Evolutionary conservation across 805 yeast species (phyloP), one percentile per base, ranked within the genome.

Genomic region (Diddensiella transvaalensis): DNA sequence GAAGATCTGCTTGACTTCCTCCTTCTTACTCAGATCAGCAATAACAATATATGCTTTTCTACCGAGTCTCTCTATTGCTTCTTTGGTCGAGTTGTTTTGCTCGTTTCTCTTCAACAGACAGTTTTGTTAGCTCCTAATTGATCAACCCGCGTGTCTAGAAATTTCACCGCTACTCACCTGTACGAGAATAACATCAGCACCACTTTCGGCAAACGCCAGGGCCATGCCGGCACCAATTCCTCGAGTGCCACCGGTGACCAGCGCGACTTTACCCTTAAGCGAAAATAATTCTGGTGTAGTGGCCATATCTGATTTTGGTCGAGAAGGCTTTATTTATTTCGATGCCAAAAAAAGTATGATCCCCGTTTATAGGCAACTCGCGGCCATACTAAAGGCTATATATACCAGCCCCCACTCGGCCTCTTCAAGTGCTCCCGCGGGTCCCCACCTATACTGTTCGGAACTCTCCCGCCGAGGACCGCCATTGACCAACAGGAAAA

Each of bases 181-280:
- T 8, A 35, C 21, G 17, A 76, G 55, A 13, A 63, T 66, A 54
- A 74, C 55, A 32, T 64, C 61, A 5, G 76, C 71, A 10, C 79
- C 79, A 22, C 79, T 78, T 45, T 73, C 72, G 2, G 80, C 82
- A 22, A 77, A 63, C n/a, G 76, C 82, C 23, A 66, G 60, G 19
- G 79, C 79, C 46, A 78, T 73, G 37, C 73, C 75, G 22, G 70
- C 71, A 2, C 83, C 84, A 52, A 79, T 79, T 3, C 84, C 84
- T 18, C 78, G 72, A 17, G 81, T 74, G 13, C 77, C 81, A 13
- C 84, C 84, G 11, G 83, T 73, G 30, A 77, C 60, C 18, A 74
- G 54, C 10, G 74, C 74, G 3, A 64, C 66, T 53, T 72, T 70
- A 11, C 73, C 75, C 42, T 63, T 61, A 23, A 72, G 62, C 5